Evolutionary conservation across 306 rosid species (phyloP), one percentile per base, ranked within the genome.

Genomic region (Sechiopsis laciniata): DNA sequence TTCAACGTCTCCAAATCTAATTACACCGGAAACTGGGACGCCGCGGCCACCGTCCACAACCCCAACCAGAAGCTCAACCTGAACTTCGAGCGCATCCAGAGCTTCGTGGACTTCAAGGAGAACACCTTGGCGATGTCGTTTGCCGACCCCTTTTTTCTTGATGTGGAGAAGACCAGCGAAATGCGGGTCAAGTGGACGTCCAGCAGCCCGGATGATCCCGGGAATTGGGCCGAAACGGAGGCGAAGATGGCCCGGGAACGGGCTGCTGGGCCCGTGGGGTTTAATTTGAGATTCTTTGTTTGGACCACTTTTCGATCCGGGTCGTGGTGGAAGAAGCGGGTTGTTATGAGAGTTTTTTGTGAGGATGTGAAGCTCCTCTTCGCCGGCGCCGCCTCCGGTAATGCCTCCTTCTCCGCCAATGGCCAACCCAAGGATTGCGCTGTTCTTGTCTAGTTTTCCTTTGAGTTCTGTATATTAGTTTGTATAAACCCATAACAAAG

Each of bases 311-410:
- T 78, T 68, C 80, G 17, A 17, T 14, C 80, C 4, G 22, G 22
- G 1, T 8, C 73, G 0, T 62, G 78, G 72, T 72, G 82, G 73
- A 26, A 78, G 0, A 80, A 72, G 29, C 54, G 5, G 0, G 19
- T 59, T 2, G 1, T 10, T 14, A 3, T 82, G 8, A 12, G 66
- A 9, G 84, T 84, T 6, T 4, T 61, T 50, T 91, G 95, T 54
- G 52, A 46, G 2, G 76, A 75, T 20, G 66, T 89, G 79, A 85
- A 79, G 75, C 71, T 91, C 67, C 58, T 16, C n/a, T 85, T 87
- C 53, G 37, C 46, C 26, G 79, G 76, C 16, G 10, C 40, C 35
- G 24, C 42, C n/a, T 42, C 80, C 2, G 13, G 0, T 2, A 20
- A 3, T 0, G 90, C 78, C 52, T 55, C 3, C 20, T 52, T 54